Conservation (phyloP, 2,329 filamentous ascomycete species). For the Epichloe scottii region DNA sequence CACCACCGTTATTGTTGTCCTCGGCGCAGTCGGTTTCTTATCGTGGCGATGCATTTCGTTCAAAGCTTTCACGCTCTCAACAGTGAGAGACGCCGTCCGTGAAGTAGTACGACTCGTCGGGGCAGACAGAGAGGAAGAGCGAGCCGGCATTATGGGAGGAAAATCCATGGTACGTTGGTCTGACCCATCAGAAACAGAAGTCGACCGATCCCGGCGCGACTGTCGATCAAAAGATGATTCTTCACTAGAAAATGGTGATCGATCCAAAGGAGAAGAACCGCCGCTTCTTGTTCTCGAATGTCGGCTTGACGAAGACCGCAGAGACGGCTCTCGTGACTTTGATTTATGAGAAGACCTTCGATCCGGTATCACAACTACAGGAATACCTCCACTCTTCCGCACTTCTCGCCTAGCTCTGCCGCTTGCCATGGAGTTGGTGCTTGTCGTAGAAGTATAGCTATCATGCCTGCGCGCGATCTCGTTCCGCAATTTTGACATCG, state of each 20-base stretch:
- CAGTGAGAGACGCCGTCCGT: conserved; percentile 21
- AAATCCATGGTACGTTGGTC: conserved; percentile 48
- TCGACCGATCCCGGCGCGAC: conserved; percentile 26
- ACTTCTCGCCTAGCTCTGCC: conserved; percentile 45
- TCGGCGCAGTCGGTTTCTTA: not conserved
- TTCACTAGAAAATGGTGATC: conserved; percentile 28
- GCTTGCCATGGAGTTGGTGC: conserved; percentile 38
- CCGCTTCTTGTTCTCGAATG: conserved; percentile 41
- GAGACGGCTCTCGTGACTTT: conserved; percentile 40
- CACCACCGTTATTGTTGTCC: not conserved
- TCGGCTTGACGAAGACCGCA: conserved; percentile 49
- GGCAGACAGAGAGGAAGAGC: conserved; percentile 49
- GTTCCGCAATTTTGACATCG: conserved; percentile 16
- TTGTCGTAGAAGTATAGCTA: conserved; percentile 36
- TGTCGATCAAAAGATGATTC: conserved; percentile 31
- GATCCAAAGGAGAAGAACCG: conserved; percentile 32
- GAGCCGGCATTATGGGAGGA: conserved; percentile 42
- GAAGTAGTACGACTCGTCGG: conserved; percentile 47
- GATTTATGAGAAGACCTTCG: conserved; percentile 41
- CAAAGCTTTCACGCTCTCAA: conserved; percentile 45
- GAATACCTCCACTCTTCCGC: conserved; percentile 46
- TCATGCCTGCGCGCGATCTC: conserved; percentile 24
- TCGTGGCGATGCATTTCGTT: conserved; percentile 24
- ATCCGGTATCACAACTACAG: conserved; percentile 49
- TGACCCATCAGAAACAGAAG: conserved; percentile 36